Evolutionary conservation across 2,329 filamentous ascomycete species (phyloP), one percentile per base, ranked within the genome.

Genomic region (Colletotrichum sp.): DNA sequence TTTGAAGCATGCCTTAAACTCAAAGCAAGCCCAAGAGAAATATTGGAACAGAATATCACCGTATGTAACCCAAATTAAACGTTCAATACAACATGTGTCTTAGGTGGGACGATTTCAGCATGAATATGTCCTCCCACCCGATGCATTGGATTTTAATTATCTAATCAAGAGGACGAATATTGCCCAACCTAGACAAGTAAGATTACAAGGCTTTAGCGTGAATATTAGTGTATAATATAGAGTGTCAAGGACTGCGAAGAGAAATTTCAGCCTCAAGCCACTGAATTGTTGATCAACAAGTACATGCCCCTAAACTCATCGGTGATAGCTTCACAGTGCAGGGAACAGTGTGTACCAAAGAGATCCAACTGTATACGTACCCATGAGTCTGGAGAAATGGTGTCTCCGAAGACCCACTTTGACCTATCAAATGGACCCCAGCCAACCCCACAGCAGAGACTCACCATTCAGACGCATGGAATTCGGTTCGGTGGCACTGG

Each of bases 291-390:
- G 44, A 49, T 4, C 44, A 13, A 21, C 6, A 49, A 52, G 1
- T 52, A 24, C n/a, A 21, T 52, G 44, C 44, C n/a, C 44, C 6
- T 13, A 7, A 52, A 49, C 18, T 49, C n/a, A 10, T 13, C 44
- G 44, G 6, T 52, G 44, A 52, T 52, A 52, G 44, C n/a, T 13
- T 52, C 44, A 52, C 44, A 8, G 44, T 49, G 44, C 44, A 4
- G 0, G 0, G 3, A 3, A 0, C n/a, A 21, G 44, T n/a, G 39
- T 44, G 36, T 6, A 1, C 1, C 4, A 1, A 32, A 1, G 0
- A 12, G 9, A 2, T 10, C 4, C 4, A 2, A 44, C 39, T n/a
- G 39, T 44, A 49, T n/a, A 60, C 28, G n/a, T 63, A 36, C 30
- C 10, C 24, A 4, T 2, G 0, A 36, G 9, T 32, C 32, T 73